phyloP scores from a whole-genome alignment of 2,329 filamentous ascomycete genomes.

The Paracamarosporium sp. region DNA sequence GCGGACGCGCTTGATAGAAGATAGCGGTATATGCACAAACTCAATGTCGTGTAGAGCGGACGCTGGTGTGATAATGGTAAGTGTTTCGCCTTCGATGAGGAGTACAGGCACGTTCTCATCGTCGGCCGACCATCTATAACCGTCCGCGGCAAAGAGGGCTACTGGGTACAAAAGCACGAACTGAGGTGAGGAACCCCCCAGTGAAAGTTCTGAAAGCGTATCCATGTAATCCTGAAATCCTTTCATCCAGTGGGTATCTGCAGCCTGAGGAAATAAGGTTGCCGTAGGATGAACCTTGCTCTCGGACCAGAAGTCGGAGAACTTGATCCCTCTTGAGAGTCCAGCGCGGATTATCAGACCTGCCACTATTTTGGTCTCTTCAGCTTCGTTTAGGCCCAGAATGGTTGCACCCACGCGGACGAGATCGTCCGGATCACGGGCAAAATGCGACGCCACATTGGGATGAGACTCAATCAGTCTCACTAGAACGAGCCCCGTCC shows the following conservation, averaged over 20 bases:
- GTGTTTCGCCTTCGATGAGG: slow-evolving; percentile 21
- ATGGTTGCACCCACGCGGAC: slow-evolving; percentile 33
- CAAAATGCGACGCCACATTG: slow-evolving; percentile 23
- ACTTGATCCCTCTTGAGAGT: slow-evolving; percentile 27
- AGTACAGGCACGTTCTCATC: slow-evolving; percentile 16
- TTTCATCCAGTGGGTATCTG: slow-evolving; percentile 30
- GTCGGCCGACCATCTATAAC: slow-evolving; percentile 26
- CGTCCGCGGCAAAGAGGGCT: slow-evolving; percentile 26
- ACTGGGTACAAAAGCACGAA: slow-evolving; percentile 29
- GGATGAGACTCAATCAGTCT: slow-evolving; percentile 30
- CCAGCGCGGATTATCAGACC: slow-evolving; percentile 38
- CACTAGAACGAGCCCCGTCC: slow-evolving; percentile 38
- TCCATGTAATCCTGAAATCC: slow-evolving; percentile 39
- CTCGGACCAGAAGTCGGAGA: slow-evolving; percentile 34
- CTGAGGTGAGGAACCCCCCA: slow-evolving; percentile 12
- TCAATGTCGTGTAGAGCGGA: slow-evolving; percentile 16
- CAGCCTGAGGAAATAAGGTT: slow-evolving; percentile 28
- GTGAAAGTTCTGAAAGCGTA: slow-evolving; percentile 22
- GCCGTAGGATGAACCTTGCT: slow-evolving; percentile 27
- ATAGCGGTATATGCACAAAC: slow-evolving; percentile 38
- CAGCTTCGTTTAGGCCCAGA: slow-evolving; percentile 24
- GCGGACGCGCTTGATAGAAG: slow-evolving; percentile 20
- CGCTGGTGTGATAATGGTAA: slow-evolving; percentile 32
- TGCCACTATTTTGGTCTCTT: slow-evolving; percentile 40
- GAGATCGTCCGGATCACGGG: slow-evolving; percentile 13